Conservation (phyloP, 371 early-diverging fungal genomes). For the Mortierella sp. region DNA sequence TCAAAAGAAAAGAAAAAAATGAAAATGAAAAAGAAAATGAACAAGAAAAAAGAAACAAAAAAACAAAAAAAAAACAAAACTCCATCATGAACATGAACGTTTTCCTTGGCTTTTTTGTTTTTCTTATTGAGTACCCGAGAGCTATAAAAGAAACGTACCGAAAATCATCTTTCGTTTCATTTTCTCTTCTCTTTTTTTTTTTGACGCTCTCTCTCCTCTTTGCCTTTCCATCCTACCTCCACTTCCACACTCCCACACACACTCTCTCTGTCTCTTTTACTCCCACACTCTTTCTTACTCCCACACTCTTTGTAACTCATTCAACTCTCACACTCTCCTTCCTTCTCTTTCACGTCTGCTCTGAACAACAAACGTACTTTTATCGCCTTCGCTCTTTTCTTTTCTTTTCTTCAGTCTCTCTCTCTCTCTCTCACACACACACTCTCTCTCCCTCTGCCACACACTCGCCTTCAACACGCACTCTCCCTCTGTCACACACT, state of each 20-base stretch:
- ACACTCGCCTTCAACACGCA: neutral
- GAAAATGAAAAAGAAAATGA: neutral
- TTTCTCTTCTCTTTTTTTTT: neutral
- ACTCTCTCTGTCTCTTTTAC: too few relatives aligned
- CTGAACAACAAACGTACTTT: neutral
- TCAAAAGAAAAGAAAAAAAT: too few relatives aligned
- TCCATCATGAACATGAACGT: neutral
- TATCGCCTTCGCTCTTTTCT: neutral
- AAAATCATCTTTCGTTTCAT: neutral
- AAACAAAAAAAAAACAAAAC: neutral
- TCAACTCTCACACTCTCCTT: neutral
- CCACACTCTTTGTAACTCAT: neutral
- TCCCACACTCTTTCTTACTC: neutral
- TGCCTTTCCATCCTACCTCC: neutral
- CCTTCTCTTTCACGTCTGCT: neutral
- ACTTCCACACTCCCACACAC: neutral
- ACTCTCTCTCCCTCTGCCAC: neutral
- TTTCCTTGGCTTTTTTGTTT: neutral
- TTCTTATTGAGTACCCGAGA: neutral
- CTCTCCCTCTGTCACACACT: neutral
- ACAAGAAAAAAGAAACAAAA: neutral
- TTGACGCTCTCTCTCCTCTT: neutral
- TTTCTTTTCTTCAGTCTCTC: neutral
- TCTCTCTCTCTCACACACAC: neutral
- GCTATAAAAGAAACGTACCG: neutral